Percentiles rank a stretch among this genome's conserved stretches.
Conservation (phyloP, 1,284 basidiomycete genomes). For the Meripilus lineatus region DNA sequence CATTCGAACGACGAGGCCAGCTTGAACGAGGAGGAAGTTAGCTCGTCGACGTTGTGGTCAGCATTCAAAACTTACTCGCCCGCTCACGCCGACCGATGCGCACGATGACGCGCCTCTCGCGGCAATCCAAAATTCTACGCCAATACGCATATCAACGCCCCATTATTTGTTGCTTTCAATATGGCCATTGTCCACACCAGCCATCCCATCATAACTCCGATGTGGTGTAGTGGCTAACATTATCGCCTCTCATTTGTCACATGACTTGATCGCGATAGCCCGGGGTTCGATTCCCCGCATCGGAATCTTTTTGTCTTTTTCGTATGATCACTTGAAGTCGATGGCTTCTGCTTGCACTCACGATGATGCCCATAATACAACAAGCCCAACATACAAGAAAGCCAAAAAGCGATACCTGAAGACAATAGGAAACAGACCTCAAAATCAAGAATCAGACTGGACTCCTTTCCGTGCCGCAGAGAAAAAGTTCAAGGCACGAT, state of each 20-base stretch:
- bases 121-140: not conserved
- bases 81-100: too few species aligned
- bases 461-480: conserved; percentile 71
- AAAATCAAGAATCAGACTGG: conserved; percentile 46
- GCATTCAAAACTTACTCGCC: too few species aligned
- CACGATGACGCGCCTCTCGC: not conserved
- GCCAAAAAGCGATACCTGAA: conserved; percentile 54
- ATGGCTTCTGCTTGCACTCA: not conserved
- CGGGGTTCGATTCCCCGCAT: too few species aligned
- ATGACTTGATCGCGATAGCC: too few species aligned
- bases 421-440: conserved; percentile 49
- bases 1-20: conserved; percentile 17
- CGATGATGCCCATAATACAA: conserved; percentile 15
- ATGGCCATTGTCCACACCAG: too few species aligned
- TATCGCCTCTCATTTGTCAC: too few species aligned
- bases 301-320: too few species aligned
- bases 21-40: too few species aligned
- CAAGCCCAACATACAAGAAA: conserved; percentile 58
- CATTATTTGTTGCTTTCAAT: too few species aligned
- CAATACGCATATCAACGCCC: not conserved
- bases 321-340: not conserved
- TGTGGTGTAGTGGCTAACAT: too few species aligned
- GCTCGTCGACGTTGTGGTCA: too few species aligned
- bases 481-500: conserved; percentile 71
- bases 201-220: too few species aligned